Evolutionary conservation across 306 rosid species (phyloP), one percentile per base, ranked within the genome.

Genomic region (Rosa chinensis): DNA sequence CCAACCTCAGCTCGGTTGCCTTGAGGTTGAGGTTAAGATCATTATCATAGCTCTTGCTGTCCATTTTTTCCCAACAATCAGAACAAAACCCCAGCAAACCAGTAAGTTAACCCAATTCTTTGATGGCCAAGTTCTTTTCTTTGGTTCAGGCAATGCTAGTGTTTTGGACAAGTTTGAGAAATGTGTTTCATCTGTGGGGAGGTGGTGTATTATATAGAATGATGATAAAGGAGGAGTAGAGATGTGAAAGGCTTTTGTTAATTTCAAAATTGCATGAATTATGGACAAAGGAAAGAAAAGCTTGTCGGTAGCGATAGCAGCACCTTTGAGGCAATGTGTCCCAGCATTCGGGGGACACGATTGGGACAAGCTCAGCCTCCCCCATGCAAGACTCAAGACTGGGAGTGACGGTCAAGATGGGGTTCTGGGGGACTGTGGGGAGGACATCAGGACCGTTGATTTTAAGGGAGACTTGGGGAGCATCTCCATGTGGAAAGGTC

Each of bases 1-100:
- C 94, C 53, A 93, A 76, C 73, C 96, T 85, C 4, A 95, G 91
- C 81, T 95, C 98, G 3, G 99, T 95, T 70, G 88, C 99, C 88
- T 89, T 85, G 72, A 92, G 89, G 79, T 92, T 81, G 43, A 76
- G 72, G 79, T 63, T 93, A 8, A 93, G 90, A 74, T 84, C 92
- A 66, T 78, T 90, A 79, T 85, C 89, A 84, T 68, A 89, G 4
- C 76, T 84, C 56, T 37, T 77, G 74, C 67, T 81, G 82, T 87
- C 94, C 96, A 90, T 66, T 77, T 82, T 10, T 63, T 63, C 39
- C 10, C 43, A 63, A 17, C 3, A 28, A 63, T 35, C 42, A 63
- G 18, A 28, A 6, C 20, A 63, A 63, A 32, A 63, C 12, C 5
- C 77, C 20, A 52, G 80, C 80, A 67, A 23, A 77, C 52, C 50